Base-by-base conservation (phyloP, 805 yeast species). In the Cyberlindnera xylosilytica region DNA sequence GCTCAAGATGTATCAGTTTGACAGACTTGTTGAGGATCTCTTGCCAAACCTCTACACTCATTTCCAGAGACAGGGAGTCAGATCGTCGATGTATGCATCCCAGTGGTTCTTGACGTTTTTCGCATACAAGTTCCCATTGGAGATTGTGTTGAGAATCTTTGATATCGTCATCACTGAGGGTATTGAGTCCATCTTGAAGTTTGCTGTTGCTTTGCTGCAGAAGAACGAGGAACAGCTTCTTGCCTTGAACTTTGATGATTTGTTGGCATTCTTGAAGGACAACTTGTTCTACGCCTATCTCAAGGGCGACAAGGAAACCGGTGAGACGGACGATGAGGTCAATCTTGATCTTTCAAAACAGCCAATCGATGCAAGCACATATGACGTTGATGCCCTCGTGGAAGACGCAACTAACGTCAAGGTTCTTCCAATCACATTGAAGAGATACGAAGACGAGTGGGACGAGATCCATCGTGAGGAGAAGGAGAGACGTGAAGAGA, bases 51-150 rank as follows among this genome's bases (percentile, higher is more conserved):
- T 93, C 36, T 78, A 78, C 59, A 74, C 76, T 36, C 98, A 93
- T 67, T 68, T 93, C 52, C 72, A 74, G 20, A 79, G 89, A 49
- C 95, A 91, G 62, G 97, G 97, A 6, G 80, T 93, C 19, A 76
- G 83, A 47, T 85, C 96, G 3, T 83, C 95, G 18, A 91, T 91
- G 98, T 93, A 87, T 69, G 98, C 97, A 0, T 82, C 96, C 2
- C 98, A 93, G 64, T 93, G 99, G 99, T 91, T 93, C 58, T 72
- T 93, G 54, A 93, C 98, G 0, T 74, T 93, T 51, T 93, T 93
- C 65, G 95, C 96, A 6, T 93, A 93, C 69, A 88, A 88, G 60
- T 91, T 93, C 62, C 98, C 99, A 13, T 68, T 90, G 38, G 86
- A 81, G 43, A 83, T 91, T 59, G 97, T 93, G 19, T 66, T 88